Evolutionary conservation across 208 protist genomes (phyloP), one percentile per base, ranked within the genome.

Genomic region (Wallacemonas collosoma): DNA sequence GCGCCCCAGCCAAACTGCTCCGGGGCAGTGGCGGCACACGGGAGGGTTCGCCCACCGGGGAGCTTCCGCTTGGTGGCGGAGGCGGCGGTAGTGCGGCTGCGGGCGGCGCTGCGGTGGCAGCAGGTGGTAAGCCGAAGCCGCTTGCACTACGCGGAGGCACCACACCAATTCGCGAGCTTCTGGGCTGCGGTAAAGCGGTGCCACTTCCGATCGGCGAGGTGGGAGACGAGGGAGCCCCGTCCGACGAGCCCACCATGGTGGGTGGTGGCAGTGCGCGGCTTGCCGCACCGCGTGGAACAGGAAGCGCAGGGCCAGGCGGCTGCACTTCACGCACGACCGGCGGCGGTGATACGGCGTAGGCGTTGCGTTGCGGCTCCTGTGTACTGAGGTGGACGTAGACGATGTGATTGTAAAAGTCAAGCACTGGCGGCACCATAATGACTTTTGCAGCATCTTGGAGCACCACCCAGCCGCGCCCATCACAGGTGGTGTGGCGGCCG

Each of bases 381-480:
- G 90, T 82, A 64, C 88, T 93, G 1, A 93, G 72, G 50, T 86
- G 79, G 2, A 73, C 80, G 73, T 81, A 82, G 60, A 93, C 90
- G 44, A 90, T 81, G n/a, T 89, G 68, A 39, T 81, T 80, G 71
- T 85, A 82, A 76, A 93, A 93, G 61, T 92, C 81, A 1, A 91
- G 64, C n/a, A 87, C 79, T 9, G 79, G 81, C 3, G 83, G 85
- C 35, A 93, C 81, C 50, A 80, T 60, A 17, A 86, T 48, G 2
- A 91, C 71, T 55, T 89, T 91, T 68, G 60, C 63, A 1, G 77
- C 69, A 66, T 93, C 77, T 54, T 86, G 80, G 14, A 96, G 76
- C 4, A 91, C 77, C 11, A 96, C 87, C 86, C 83, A 94, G 15
- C 91, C 91, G 3, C 88, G 82, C 11, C 86, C 89, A 48, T 82